Base-by-base conservation (phyloP, 305 asterid genomes). In the Striga hermonthica region DNA sequence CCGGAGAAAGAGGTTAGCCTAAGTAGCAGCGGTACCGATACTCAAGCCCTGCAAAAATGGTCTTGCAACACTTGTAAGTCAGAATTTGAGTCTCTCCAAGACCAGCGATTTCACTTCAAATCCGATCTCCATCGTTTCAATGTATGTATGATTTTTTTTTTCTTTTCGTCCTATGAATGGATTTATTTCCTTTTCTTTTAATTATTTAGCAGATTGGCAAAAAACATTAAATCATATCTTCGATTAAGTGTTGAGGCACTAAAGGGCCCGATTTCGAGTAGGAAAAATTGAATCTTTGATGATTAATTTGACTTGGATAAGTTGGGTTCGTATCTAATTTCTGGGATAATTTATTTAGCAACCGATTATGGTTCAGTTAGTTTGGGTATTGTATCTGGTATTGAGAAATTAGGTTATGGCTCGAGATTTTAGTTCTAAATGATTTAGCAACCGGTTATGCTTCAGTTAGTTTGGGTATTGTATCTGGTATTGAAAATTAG, bases 61-160 rank as follows among this genome's bases (percentile, higher is more conserved):
- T 82, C 95, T 55, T 91, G 98, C 80, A 87, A 75, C 75, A 89
- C 95, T 36, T 91, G 98, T 69, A 87, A 87, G 67, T 80, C 85
- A 16, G 97, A 89, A 73, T 91, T 91, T 76, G 95, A 91, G 69
- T 91, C 98, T 55, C 96, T 91, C 35, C 79, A 34, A 8, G 97
- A 87, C 65, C 98, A 91, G 76, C 92, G 98, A 14, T 78, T 82
- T 56, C 98, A 91, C 79, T 91, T 91, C 78, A 89, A 89, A 73
- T 91, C 95, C 64, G 98, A 89, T 75, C 74, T 91, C 73, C 98
- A 91, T 75, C 95, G 98, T 39, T 81, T 91, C 68, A 89, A 91
- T 73, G 98, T 91, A 78, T 36, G 73, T 35, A 15, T 55, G 31
- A 15, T 7, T 34, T 41, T 34, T n/a, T 64, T 14, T 9, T 6